Evolutionary conservation across 495 filamentous ascomycete species (phyloP).

Genomic region (Collariella sp.): DNA sequence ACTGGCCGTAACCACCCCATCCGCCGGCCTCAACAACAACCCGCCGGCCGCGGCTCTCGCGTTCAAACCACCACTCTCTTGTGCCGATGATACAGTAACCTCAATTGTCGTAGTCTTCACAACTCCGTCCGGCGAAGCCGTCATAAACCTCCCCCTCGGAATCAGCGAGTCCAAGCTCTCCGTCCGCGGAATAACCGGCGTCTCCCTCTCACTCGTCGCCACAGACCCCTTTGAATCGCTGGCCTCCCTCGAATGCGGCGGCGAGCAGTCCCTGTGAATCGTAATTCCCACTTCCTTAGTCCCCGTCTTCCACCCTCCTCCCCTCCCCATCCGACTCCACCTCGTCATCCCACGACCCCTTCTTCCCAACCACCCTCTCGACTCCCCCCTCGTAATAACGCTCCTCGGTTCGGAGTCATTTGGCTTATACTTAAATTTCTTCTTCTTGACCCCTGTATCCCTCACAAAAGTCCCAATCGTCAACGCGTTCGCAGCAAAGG

Average conservation of each 20-base stretch:
- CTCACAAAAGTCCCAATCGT: constrained; percentile 74
- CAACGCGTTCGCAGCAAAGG: constrained; percentile 64
- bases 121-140: constrained; percentile 1
- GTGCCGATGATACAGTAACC: constrained; percentile 15
- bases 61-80: background rate
- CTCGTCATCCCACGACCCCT: constrained; percentile 5
- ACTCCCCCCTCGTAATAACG: background rate
- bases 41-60: background rate
- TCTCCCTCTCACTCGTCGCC: background rate
- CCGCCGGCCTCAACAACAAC: background rate
- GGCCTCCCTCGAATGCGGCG: background rate
- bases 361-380: background rate
- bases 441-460: constrained; percentile 68
- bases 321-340: background rate
- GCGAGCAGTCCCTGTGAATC: background rate
- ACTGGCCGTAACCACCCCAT: constrained; percentile 19
- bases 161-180: constrained; percentile 24
- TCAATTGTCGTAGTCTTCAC: constrained; percentile 27
- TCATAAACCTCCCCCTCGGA: background rate
- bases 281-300: background rate
- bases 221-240: background rate
- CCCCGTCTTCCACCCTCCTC: background rate
- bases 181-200: background rate
- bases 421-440: constrained; percentile 51
- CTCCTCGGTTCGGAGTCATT: background rate